These are phyloP conservation scores for Cutaneotrichosporon cutaneum DNA, from an alignment of 1,284 basidiomycete species.

Conservation along the genomic window DNA sequence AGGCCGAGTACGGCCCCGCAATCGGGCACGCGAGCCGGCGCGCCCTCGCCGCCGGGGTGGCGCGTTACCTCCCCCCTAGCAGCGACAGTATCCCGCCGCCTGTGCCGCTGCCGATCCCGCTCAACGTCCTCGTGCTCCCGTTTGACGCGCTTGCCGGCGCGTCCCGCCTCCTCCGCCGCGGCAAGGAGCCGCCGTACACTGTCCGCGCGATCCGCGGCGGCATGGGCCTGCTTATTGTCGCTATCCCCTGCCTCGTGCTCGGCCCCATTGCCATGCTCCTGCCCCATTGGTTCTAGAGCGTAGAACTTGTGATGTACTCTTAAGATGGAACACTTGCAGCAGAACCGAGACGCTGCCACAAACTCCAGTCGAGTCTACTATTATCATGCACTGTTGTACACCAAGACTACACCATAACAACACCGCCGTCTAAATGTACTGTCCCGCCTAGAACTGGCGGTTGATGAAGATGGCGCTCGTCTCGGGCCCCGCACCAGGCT, in stretches of 20 bases:
- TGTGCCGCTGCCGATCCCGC: conserved; percentile 23
- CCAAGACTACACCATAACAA: neutral
- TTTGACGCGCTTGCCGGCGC: conserved; percentile 20
- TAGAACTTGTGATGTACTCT: neutral
- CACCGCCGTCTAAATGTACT: neutral
- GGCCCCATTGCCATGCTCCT: conserved; percentile 18
- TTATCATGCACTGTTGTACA: neutral
- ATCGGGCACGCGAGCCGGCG: conserved; percentile 21
- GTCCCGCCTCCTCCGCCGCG: conserved; percentile 10
- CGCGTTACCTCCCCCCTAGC: conserved; percentile 22
- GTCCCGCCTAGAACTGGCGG: conserved; percentile 31
- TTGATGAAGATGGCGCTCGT: conserved; percentile 42
- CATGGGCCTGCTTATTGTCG: conserved; percentile 23
- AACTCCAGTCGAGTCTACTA: no score
- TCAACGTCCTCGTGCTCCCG: conserved; percentile 30
- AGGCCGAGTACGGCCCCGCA: conserved; percentile 24
- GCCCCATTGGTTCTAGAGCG: neutral
- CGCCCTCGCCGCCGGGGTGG: conserved; percentile 24
- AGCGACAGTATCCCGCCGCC: conserved; percentile 17
- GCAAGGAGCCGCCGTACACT: conserved; percentile 16
- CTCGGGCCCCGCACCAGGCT: conserved; percentile 35
- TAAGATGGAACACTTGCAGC: neutral
- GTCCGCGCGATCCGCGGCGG: conserved; percentile 22
- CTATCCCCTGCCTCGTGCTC: conserved; percentile 17
- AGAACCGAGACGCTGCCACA: no score